Percentiles rank a stretch among this genome's conserved stretches.
phyloP scores from a whole-genome alignment of 768 basidiomycete species.

The Infundibulicybe gibba region DNA sequence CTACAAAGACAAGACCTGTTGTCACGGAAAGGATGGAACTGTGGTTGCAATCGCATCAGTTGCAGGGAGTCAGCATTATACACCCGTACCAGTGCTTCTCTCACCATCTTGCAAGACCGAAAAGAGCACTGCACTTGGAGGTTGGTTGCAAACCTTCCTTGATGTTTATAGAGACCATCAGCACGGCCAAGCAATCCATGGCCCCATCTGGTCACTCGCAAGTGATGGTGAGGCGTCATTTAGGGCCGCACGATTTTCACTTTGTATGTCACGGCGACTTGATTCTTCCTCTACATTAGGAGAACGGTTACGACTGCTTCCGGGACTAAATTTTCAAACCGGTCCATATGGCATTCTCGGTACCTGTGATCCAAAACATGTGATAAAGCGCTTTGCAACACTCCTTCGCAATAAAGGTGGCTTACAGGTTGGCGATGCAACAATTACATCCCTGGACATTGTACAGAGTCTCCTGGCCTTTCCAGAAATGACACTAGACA shows the following conservation, averaged over 20 bases:
- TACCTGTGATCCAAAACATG: slow-evolving; percentile 15
- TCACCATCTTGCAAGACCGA: slow-evolving; percentile 20
- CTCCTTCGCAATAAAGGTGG: slow-evolving; percentile 3
- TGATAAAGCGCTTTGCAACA: slow-evolving; percentile 9
- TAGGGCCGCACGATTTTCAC: slow-evolving; percentile 11
- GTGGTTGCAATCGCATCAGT: slow-evolving; percentile 21
- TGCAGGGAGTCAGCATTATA: slow-evolving; percentile 16
- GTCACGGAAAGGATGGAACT: slow-evolving; percentile 22
- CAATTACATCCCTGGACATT: slow-evolving; percentile 4
- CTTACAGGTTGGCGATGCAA: not conserved
- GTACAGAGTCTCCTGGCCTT: not conserved
- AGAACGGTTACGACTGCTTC: too few relatives aligned
- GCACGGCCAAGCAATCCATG: slow-evolving; percentile 14
- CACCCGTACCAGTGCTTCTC: slow-evolving; percentile 14
- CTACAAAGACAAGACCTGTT: slow-evolving; percentile 4
- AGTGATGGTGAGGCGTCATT: slow-evolving; percentile 26
- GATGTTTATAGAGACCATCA: slow-evolving; percentile 8
- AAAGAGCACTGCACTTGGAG: slow-evolving; percentile 6
- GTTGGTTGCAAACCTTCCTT: slow-evolving; percentile 13
- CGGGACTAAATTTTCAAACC: slow-evolving; percentile 18
- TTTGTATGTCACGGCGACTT: slow-evolving; percentile 9
- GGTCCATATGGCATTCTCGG: slow-evolving; percentile 10
- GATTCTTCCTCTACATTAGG: slow-evolving; percentile 2
- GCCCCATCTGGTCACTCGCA: slow-evolving; percentile 17
- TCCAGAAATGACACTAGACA: not conserved